Evolutionary conservation across 768 basidiomycete species (phyloP).

Genomic region (Suillus subaureus): DNA sequence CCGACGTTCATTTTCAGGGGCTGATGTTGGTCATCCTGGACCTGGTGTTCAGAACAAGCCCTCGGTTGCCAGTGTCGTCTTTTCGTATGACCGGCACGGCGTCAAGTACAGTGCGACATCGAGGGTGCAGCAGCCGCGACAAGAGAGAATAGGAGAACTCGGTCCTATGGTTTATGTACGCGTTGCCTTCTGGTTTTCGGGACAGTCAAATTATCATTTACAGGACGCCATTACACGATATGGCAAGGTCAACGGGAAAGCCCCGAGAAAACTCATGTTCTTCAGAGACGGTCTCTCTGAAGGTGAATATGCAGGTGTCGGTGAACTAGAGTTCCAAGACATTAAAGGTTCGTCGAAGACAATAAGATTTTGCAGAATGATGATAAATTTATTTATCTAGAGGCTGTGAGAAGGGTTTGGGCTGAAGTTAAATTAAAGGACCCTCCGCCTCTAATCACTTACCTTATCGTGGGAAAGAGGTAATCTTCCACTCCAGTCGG

Average conservation of each 20-base stretch:
- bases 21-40: slow-evolving; percentile 64
- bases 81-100: slow-evolving; percentile 48
- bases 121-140: slow-evolving; percentile 47
- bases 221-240: slow-evolving; percentile 12
- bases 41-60: slow-evolving; percentile 54
- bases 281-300: slow-evolving; percentile 58
- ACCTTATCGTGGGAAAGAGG: slow-evolving; percentile 67
- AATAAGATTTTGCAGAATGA: not conserved
- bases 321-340: slow-evolving; percentile 43
- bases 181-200: slow-evolving; percentile 13
- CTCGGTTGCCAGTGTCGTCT: slow-evolving; percentile 62
- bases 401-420: slow-evolving; percentile 33
- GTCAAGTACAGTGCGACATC: slow-evolving; percentile 48
- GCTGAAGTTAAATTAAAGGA: not conserved
- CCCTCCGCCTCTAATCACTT: slow-evolving; percentile 46
- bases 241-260: slow-evolving; percentile 9
- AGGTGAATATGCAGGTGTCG: slow-evolving; percentile 48
- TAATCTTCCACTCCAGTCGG: slow-evolving; percentile 12
- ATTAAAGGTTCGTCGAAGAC: slow-evolving; percentile 41
- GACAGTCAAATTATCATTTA: not conserved
- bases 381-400: slow-evolving; percentile 17
- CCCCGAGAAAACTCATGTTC: slow-evolving; percentile 41
- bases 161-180: slow-evolving; percentile 39
- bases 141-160: slow-evolving; percentile 49
- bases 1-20: slow-evolving; percentile 39